phyloP scores from a whole-genome alignment of 1,284 basidiomycete species.

The Ustilago hordei region DNA sequence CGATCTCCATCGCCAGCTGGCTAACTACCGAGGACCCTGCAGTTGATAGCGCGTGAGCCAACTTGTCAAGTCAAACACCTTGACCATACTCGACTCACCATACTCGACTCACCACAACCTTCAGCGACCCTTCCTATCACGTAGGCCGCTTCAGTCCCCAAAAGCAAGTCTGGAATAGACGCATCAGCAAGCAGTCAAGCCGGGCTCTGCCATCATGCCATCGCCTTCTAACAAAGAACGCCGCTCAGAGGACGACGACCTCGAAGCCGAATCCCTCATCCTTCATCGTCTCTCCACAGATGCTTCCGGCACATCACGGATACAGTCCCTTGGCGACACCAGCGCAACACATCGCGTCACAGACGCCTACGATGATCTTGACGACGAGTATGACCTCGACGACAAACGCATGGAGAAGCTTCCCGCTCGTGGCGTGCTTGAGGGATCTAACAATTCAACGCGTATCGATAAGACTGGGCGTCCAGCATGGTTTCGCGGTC shows the following conservation, averaged over 20 bases:
- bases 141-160: too few relatives aligned
- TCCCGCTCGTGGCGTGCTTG: conserved; percentile 33
- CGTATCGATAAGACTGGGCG: conserved; percentile 60
- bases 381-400: conserved; percentile 33
- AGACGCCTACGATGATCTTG: conserved; percentile 49
- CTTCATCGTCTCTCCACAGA: conserved; percentile 50
- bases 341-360: conserved; percentile 27
- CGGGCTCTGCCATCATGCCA: conserved; percentile 10
- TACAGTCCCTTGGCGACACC: conserved; percentile 24
- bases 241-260: conserved; percentile 37
- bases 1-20: background rate
- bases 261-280: conserved; percentile 54
- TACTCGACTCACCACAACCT: too few relatives aligned
- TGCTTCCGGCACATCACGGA: conserved; percentile 26
- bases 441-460: conserved; percentile 41
- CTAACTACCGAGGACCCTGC: conserved; percentile 10
- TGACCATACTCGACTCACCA: background rate
- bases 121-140: background rate
- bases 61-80: background rate
- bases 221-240: conserved; percentile 27
- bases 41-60: conserved; percentile 8
- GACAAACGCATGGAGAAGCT: conserved; percentile 34
- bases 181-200: background rate
- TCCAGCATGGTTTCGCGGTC: conserved; percentile 55
- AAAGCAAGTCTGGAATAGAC: too few relatives aligned